Conservation (phyloP, 495 filamentous ascomycete genomes). For the Neurospora sp. region DNA sequence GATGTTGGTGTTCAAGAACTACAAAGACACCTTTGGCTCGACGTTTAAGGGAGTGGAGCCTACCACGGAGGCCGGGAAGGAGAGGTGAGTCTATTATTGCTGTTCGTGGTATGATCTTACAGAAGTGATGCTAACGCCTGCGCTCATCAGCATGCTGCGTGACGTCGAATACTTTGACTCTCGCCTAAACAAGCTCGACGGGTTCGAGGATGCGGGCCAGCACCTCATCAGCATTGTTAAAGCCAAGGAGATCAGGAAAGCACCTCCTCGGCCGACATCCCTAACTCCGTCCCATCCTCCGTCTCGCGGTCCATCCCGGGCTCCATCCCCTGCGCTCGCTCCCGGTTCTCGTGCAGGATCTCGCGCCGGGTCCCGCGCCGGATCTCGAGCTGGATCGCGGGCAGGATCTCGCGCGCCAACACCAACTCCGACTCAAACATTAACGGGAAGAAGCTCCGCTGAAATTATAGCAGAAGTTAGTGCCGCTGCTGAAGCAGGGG, state of each 20-base stretch:
- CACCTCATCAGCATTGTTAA: constrained; percentile 58
- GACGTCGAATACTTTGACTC: constrained; percentile 71
- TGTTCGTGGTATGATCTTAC: too few relatives aligned
- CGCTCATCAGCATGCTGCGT: constrained; percentile 53
- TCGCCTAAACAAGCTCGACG: constrained; percentile 69
- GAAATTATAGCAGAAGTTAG: not conserved
- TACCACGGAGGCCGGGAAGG: constrained; percentile 54
- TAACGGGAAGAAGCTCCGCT: not conserved
- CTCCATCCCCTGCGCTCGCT: constrained; percentile 2
- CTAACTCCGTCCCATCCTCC: not conserved
- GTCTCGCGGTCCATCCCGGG: not conserved
- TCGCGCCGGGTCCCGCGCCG: not conserved
- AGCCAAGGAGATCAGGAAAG: constrained; percentile 40
- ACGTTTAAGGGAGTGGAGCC: constrained; percentile 60
- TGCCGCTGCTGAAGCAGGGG: not conserved
- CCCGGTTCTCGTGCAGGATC: not conserved
- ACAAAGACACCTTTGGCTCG: constrained; percentile 70
- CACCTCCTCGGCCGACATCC: constrained; percentile 1
- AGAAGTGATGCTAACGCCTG: constrained; percentile 8
- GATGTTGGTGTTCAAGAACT: constrained; percentile 78
- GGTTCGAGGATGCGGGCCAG: constrained; percentile 60
- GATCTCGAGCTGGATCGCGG: not conserved
- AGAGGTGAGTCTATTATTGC: constrained; percentile 46
- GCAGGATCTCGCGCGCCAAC: not conserved
- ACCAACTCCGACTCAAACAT: not conserved